Evolutionary conservation across 306 rosid species (phyloP), one percentile per base, ranked within the genome.

Genomic region (Prunus salicina): DNA sequence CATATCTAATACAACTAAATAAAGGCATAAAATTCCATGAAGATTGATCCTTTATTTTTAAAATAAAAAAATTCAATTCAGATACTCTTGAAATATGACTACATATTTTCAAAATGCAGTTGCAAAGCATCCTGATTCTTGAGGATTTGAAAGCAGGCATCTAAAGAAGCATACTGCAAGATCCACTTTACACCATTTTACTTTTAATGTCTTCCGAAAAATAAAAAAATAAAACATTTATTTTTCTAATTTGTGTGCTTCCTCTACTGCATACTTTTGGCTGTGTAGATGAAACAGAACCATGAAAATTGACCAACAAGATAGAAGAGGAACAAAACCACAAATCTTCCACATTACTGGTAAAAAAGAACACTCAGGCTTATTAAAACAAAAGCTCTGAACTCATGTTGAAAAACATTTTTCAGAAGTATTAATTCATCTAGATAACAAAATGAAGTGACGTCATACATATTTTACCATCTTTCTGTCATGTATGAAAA

Each of bases 401-500:
- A 14, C 57, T 76, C 52, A 76, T 15, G 6, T 13, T 27, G 43
- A 22, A 49, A 69, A 69, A 47, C 28, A 69, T 20, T 16, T 16
- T 38, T 24, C 12, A 47, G 52, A 45, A 22, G 56, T 2, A 46
- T 52, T n/a, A 28, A 34, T 32, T 16, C 13, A 53, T 52, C n/a
- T 56, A 15, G n/a, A n/a, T 7, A 76, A 28, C 43, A 20, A 60
- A 76, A 51, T 71, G 57, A 53, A 13, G 24, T 25, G 9, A 25
- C 13, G 2, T 32, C 45, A 28, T 69, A 64, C 62, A 68, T 73
- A 70, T 3, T 65, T 38, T 50, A 71, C 41, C 77, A 76, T 56
- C 43, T 55, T 74, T 80, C n/a, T 12, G 38, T 11, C 13, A 66
- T 62, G 56, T 72, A 57, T 60, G 69, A 69, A 53, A 80, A 72